Base-by-base conservation (phyloP, 164 flowering plant genomes). In the Houttuynia cordata region DNA sequence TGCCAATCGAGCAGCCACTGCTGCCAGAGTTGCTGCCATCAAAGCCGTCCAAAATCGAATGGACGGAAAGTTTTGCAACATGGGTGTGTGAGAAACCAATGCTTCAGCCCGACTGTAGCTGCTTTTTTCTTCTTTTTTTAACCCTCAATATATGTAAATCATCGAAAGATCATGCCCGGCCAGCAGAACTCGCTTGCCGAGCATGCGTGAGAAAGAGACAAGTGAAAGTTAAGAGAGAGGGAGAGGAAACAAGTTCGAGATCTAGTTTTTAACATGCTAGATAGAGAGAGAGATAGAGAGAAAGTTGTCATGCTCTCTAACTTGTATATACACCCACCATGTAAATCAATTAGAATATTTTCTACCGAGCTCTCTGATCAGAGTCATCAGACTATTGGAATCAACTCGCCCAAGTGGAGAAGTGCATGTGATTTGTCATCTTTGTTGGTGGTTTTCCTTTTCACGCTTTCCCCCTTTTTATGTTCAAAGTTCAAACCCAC, bases 11-110 rank as follows among this genome's bases (percentile, higher is more conserved):
- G 96, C 97, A 22, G 98, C 98, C 59, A 90, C 85, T 63, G 96
- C 97, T 30, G 97, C 96, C 22, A 78, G 97, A 76, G 97, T 93
- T 57, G 96, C 97, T 49, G 97, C 97, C 22, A 73, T 90, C 54
- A 88, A 81, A 78, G 99, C 99, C 51, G 99, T 93, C 61, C 96
- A 88, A 51, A 93, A 88, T 70, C 72, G 81, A 64, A 88, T 81
- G 69, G 87, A 89, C 55, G 87, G 86, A 25, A 81, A 81, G 57
- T 83, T 87, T 81, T 88, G 87, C 39, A 79, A 83, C 41, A 73
- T 67, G 34, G 74, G 72, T 59, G 73, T 70, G 47, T 81, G 55
- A 73, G 56, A 56, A 53, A 51, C 37, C 37, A 30, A 39, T 58
- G 61, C 50, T 53, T 61, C 57, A 53, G 59, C 70, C 70, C 56